Base-by-base conservation (phyloP, 2,329 filamentous ascomycete species). In the Diplodia mutila region DNA sequence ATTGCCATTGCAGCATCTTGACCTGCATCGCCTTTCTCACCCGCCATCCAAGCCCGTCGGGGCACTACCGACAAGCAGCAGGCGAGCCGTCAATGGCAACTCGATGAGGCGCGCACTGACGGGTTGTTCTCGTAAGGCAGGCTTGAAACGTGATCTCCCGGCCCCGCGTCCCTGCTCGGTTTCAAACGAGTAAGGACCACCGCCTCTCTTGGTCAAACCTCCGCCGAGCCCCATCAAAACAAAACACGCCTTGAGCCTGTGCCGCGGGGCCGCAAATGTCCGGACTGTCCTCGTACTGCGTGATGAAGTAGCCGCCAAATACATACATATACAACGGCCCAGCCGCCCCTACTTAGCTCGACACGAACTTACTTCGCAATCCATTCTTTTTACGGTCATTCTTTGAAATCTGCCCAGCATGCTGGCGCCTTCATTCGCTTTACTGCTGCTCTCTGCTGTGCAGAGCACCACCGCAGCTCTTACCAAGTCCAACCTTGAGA, bases 401-500 rank as follows among this genome's bases (percentile, higher is more conserved):
- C 75, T 71, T 76, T 72, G 59, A 23, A 37, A 66, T 67, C 59
- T 72, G 70, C 72, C 67, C 69, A 78, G 65, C 69, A 70, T 70
- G 69, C 67, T 77, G 75, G 70, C 74, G 72, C 72, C 70, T 64
- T 72, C 73, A 39, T 73, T 75, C 71, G 65, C 74, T 76, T 68
- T 78, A 71, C 75, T 75, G 57, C 70, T 76, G 66, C 72, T 77
- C 51, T 70, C 76, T 68, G 74, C 75, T 69, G 74, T 73, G 69
- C 73, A 74, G 72, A 61, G 54, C 48, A 76, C 72, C 68, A 72
- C 77, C 63, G 78, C 74, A 37, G 75, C 75, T 34, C 79, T 80
- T 54, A 75, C 77, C 27, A 76, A 85, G 69, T 80, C 80, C 59
- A 76, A 75, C 73, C 74, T 83, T 21, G 74, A 80, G 70, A 81